Evolutionary conservation across 495 filamentous ascomycete genomes (phyloP).

Genomic region (Podospora appendiculata): DNA sequence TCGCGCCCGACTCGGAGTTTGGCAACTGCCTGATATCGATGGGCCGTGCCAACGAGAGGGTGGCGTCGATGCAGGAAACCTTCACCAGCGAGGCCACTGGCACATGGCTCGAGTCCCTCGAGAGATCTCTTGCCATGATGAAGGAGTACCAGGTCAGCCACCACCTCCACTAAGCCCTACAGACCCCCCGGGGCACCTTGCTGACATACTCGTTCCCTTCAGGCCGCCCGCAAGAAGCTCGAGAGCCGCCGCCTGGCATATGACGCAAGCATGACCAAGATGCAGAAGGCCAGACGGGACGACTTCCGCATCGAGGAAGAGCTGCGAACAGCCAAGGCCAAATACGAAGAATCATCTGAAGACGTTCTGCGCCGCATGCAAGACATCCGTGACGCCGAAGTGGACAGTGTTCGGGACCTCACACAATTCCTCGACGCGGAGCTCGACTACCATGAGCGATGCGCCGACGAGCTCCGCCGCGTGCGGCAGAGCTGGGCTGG

Average conservation of each 20-base stretch:
- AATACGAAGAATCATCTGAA: slow-evolving; percentile 93
- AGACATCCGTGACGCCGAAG: slow-evolving; percentile 89
- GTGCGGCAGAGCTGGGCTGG: slow-evolving; percentile 40
- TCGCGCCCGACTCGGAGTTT: slow-evolving; percentile 85
- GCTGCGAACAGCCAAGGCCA: slow-evolving; percentile 81
- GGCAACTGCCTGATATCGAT: slow-evolving; percentile 80
- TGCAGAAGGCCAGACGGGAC: slow-evolving; percentile 89
- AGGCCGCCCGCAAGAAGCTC: slow-evolving; percentile 89
- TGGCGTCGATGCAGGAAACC: slow-evolving; percentile 79
- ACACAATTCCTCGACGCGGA: slow-evolving; percentile 82
- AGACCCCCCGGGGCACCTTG: not conserved
- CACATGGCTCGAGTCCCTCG: slow-evolving; percentile 86
- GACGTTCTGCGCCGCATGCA: slow-evolving; percentile 92
- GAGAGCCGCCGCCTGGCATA: slow-evolving; percentile 86
- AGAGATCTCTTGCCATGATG: slow-evolving; percentile 87
- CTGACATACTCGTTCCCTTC: slow-evolving; percentile 10
- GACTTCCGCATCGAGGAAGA: slow-evolving; percentile 94
- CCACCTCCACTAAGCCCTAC: not conserved
- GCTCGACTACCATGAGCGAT: slow-evolving; percentile 83
- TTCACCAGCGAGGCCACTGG: slow-evolving; percentile 76
- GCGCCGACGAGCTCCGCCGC: slow-evolving; percentile 59
- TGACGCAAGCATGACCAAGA: slow-evolving; percentile 82
- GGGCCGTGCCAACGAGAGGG: slow-evolving; percentile 79
- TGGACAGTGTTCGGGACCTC: slow-evolving; percentile 75
- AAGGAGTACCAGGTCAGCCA: slow-evolving; percentile 79